These are phyloP conservation scores for Geotrichum aggregatum DNA, from an alignment of 1,139 yeast species.

Conservation along the genomic window DNA sequence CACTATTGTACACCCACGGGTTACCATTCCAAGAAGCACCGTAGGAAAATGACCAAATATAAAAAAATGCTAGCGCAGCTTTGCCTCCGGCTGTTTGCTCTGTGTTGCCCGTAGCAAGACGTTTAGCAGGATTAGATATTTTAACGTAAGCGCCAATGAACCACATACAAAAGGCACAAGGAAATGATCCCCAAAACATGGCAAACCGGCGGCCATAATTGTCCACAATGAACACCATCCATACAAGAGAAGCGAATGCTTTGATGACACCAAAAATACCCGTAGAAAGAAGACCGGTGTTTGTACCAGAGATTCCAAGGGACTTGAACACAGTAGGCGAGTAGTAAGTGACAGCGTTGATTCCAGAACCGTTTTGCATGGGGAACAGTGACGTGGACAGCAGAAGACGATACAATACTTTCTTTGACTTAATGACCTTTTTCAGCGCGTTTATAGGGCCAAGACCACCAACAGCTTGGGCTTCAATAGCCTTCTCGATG, in stretches of 20 bases:
- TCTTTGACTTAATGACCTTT: conserved; percentile 12
- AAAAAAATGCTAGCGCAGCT: conserved; percentile 48
- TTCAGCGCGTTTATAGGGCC: conserved; percentile 18
- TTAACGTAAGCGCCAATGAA: conserved; percentile 50
- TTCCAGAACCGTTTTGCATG: conserved; percentile 29
- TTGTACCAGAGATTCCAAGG: conserved; percentile 35
- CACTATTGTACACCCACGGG: conserved; percentile 47
- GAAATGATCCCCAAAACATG: conserved; percentile 41
- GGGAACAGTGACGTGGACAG: conserved; percentile 20
- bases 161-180: conserved; percentile 48
- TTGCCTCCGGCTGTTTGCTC: conserved; percentile 40
- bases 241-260: conserved; percentile 43
- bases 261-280: conserved; percentile 53
- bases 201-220: conserved; percentile 48
- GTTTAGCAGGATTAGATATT: conserved; percentile 40
- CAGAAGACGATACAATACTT: conserved; percentile 14
- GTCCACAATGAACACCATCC: conserved; percentile 49
- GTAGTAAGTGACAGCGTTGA: conserved; percentile 30
- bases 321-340: conserved; percentile 27
- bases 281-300: conserved; percentile 48
- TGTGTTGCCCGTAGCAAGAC: conserved; percentile 29
- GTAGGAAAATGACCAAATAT: conserved; percentile 28
- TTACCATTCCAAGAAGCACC: conserved; percentile 40
- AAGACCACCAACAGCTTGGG: conserved; percentile 18
- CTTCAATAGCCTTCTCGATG: conserved; percentile 20